Base-by-base conservation (phyloP, 2,329 filamentous ascomycete genomes). In the Ascochyta viciae-villosae region DNA sequence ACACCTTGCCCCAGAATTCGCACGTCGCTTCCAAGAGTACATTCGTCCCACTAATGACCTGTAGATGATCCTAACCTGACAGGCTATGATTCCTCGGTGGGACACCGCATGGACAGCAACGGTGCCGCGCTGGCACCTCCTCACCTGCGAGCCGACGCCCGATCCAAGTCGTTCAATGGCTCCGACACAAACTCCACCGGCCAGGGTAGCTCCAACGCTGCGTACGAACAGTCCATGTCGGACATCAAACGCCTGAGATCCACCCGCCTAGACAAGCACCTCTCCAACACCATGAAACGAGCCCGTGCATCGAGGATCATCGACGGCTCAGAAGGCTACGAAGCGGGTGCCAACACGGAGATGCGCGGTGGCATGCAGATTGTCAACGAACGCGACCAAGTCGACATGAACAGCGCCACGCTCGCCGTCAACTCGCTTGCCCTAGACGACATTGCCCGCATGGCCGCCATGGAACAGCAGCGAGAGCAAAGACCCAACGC, bases 391-490 rank as follows among this genome's bases (percentile, higher is more conserved):
- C 84, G 85, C 44, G 89, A 91, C 64, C 86, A 87, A 63, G 85
- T 87, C 45, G 89, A 91, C 63, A 83, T 86, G 16, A 88, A 89
- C 15, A 91, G 94, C 66, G 83, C 93, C 65, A 94, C 93, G 70
- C 92, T 99, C 71, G 92, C 92, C 33, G 88, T 92, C 64, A 93
- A 98, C 76, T 92, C 92, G 23, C 85, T 99, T 59, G 97, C 94
- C 0, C 80, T 99, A 53, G 95, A 99, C 70, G 95, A 99, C 70
- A 98, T 99, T 65, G 92, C 95, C 8, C 86, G 95, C 61, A 96
- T 99, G 68, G 93, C 97, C 38, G 95, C 95, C 31, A 91, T 95
- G 13, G 93, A 98, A 74, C 94, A 98, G 77, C 93, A 94, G 23
- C 89, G 92, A 66, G 94, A 98, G 72, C 92, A 96, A 73, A 84